Evolutionary conservation across 2,329 filamentous ascomycete genomes (phyloP).

Genomic region (Stromatinia cepivora): DNA sequence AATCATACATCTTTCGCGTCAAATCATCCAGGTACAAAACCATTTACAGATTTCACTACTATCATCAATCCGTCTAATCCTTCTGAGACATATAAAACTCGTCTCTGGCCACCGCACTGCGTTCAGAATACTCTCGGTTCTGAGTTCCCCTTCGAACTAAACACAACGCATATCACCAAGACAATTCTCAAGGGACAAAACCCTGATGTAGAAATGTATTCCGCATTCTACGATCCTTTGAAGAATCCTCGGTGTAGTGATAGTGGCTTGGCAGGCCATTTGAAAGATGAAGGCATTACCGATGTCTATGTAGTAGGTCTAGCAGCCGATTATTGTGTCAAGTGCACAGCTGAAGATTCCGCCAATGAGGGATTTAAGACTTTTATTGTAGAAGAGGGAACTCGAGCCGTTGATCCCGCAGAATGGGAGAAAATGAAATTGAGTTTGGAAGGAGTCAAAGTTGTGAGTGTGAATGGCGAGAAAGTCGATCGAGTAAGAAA

Average conservation of each 20-base stretch:
- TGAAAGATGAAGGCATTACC: slow-evolving; percentile 62
- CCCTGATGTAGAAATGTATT: slow-evolving; percentile 84
- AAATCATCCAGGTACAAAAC: slow-evolving; percentile 68
- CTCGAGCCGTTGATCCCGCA: slow-evolving; percentile 66
- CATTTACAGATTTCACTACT: slow-evolving; percentile 65
- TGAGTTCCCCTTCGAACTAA: slow-evolving; percentile 70
- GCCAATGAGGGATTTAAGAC: slow-evolving; percentile 72
- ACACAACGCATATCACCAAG: slow-evolving; percentile 57
- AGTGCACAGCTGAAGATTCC: slow-evolving; percentile 77
- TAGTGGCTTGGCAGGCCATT: slow-evolving; percentile 59
- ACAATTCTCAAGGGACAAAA: slow-evolving; percentile 79
- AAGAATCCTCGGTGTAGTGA: slow-evolving; percentile 57
- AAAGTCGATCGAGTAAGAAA: slow-evolving; percentile 47
- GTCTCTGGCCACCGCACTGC: slow-evolving; percentile 91
- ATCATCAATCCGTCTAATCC: slow-evolving; percentile 68
- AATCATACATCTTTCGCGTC: slow-evolving; percentile 86
- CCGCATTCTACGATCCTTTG: slow-evolving; percentile 84
- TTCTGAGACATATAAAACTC: slow-evolving; percentile 61
- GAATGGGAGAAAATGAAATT: slow-evolving; percentile 59
- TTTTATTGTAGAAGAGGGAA: slow-evolving; percentile 76
- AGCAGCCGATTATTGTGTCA: slow-evolving; percentile 88
- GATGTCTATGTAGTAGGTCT: slow-evolving; percentile 85
- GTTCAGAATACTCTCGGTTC: slow-evolving; percentile 73
- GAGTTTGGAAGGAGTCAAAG: slow-evolving; percentile 56
- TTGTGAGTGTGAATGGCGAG: slow-evolving; percentile 58